Base-by-base conservation (phyloP, 129 eudicot genomes). In the Tanacetum coccineum region DNA sequence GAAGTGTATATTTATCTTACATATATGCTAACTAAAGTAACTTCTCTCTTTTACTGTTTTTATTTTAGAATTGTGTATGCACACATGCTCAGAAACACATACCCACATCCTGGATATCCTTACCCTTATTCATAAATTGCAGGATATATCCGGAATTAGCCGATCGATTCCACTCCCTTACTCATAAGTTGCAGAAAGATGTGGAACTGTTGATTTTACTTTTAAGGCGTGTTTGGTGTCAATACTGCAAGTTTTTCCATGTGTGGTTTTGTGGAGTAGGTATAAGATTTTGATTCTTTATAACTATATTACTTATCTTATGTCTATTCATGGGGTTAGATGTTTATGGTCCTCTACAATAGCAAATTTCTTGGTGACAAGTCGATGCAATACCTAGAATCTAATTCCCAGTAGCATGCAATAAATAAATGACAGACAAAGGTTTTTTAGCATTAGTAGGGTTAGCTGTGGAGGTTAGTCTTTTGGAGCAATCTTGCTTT, bases 351-450 rank as follows among this genome's bases (percentile, higher is more conserved):
- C 32, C 13, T 32, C 30, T 53, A 52, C 32, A 52, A 22, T 10
- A 17, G 47, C 48, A 66, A 52, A 28, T 66, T 48, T 56, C 55
- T 65, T 22, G 70, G 51, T 47, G 21, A 48, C 44, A 21, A 65
- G 15, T 22, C 10, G 21, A 48, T 46, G 57, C 59, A 13, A 50
- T 12, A 17, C 71, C 47, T 50, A 50, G 30, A 66, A 66, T 66
- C 71, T 50, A 49, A 58, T 49, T 66, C 49, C 66, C 14, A 7
- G 49, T n/a, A 61, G 61, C 13, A 55, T 61, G 25, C 28, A n/a
- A 36, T 60, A 11, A 30, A n/a, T 14, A 2, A 36, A 26, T 26
- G 18, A 32, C 11, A 25, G 13, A 15, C 14, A n/a, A 48, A 15
- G 32, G 22, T 15, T 32, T 47, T n/a, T 36, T 36, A 15, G 49